A percentile compares a stretch with the other conserved stretches of the same genome.
Conservation (phyloP, 2,329 filamentous ascomycete genomes). For the Pestalotiopsis sp. region DNA sequence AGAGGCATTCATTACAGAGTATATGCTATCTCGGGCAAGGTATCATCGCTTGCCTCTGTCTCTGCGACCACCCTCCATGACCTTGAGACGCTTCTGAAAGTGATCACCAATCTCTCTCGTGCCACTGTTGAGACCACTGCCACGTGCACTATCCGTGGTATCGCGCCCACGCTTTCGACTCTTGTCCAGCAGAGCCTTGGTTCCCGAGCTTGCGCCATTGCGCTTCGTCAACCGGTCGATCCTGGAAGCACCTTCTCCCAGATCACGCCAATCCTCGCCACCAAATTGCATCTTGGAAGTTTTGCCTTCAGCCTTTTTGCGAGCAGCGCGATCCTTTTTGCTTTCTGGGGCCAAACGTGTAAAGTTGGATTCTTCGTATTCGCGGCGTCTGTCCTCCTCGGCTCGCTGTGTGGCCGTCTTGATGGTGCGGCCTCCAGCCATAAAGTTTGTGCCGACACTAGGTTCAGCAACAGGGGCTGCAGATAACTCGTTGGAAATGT, state of each 20-base stretch:
- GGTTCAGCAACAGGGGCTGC: constrained; percentile 80
- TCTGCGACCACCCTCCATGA: constrained; percentile 40
- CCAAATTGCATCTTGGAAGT: constrained; percentile 70
- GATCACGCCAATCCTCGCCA: constrained; percentile 88
- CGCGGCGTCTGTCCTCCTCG: constrained; percentile 75
- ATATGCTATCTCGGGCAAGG: too few relatives aligned
- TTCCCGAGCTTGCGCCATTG: constrained; percentile 60
- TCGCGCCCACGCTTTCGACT: constrained; percentile 81
- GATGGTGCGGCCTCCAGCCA: constrained; percentile 74
- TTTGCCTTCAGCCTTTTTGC: constrained; percentile 52
- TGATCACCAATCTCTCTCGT: constrained; percentile 67
- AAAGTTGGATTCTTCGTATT: constrained; percentile 94
- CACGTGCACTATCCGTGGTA: constrained; percentile 68
- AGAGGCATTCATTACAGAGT: too few relatives aligned
- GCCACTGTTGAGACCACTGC: constrained; percentile 54
- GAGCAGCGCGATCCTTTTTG: constrained; percentile 82
- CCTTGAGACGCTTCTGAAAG: constrained; percentile 71
- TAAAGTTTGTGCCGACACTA: constrained; percentile 89
- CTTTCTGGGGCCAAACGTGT: constrained; percentile 81
- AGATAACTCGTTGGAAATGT: constrained; percentile 83
- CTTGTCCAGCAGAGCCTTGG: constrained; percentile 72
- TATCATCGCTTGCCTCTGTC: constrained; percentile 38
- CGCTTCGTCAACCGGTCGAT: constrained; percentile 81
- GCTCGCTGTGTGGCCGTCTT: constrained; percentile 78
- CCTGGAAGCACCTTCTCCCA: constrained; percentile 83